Base-by-base conservation (phyloP, 495 filamentous ascomycete species). In the Hyphodiscus hymeniophilus region DNA sequence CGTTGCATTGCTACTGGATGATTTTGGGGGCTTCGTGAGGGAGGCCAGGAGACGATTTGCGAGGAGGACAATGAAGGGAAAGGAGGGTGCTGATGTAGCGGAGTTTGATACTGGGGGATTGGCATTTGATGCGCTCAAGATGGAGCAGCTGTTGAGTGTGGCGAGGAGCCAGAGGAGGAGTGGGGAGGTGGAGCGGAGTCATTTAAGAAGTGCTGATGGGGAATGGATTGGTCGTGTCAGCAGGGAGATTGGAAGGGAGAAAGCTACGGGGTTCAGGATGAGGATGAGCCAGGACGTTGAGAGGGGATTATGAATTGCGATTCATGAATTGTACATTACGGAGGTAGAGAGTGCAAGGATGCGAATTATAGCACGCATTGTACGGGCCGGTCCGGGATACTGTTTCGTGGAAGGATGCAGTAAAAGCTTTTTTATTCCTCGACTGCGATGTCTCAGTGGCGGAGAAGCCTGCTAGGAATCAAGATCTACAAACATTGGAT, bases 1-100 rank as follows among this genome's bases (percentile, higher is more conserved):
- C 4, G 60, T 83, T 15, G 80, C 81, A 0, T 66, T 85, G 18
- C 64, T 69, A 0, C 58, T 84, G 2, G 75, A 78, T 31, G 73
- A 78, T 50, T 75, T 84, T 35, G 68, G 73, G 3, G 55, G 66
- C n/a, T 55, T 62, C 3, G 40, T 56, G 13, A 32, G 50, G 12
- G 53, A 54, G 4, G 18, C 58, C 5, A 46, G 38, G 18, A 33
- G 20, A 5, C 28, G 22, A 5, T 20, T 24, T 16, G 13, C 40
- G 1, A 21, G 32, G 26, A 26, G 44, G 5, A 43, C 32, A 46
- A 13, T 16, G 3, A 4, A 18, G 11, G 33, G 30, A 11, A 18
- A 17, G 3, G 42, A 45, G 18, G 28, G 18, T 3, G 13, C 10
- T n/a, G 44, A 34, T 13, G 35, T 18, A 15, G 41, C 16, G 3